A percentile compares a stretch with the other conserved stretches of the same genome.
Conservation (phyloP, 257 asterid species). For the Voacanga thouarsii region DNA sequence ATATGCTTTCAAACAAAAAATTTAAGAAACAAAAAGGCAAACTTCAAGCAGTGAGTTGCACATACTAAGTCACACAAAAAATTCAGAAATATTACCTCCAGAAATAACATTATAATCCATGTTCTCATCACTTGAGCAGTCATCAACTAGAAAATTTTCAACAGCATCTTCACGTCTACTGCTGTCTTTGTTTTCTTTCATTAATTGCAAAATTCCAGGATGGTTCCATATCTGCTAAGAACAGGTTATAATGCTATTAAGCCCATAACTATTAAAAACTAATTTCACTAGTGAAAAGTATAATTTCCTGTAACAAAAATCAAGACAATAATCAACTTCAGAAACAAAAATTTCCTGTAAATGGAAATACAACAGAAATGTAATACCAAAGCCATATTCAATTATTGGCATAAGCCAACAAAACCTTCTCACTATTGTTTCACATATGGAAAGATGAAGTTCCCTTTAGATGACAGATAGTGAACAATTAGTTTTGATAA, state of each 20-base stretch:
- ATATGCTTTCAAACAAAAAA: background rate
- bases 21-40: background rate
- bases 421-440: background rate
- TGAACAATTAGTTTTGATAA: background rate
- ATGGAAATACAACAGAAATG: background rate
- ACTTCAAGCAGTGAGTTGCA: background rate
- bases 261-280: background rate
- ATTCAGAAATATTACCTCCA: conserved; percentile 55
- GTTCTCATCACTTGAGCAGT: conserved; percentile 86
- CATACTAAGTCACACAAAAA: background rate
- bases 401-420: background rate
- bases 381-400: background rate
- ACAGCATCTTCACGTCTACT: conserved; percentile 59
- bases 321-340: background rate
- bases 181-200: conserved; percentile 69
- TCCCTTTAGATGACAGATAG: background rate
- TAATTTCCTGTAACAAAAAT: too few species aligned
- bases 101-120: conserved; percentile 62
- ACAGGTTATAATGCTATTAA: background rate
- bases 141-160: conserved; percentile 66
- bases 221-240: conserved; percentile 89
- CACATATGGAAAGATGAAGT: background rate
- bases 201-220: conserved; percentile 91
- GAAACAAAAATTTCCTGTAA: background rate
- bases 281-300: background rate